A percentile compares a stretch with the other conserved stretches of the same genome.
phyloP scores from a whole-genome alignment of 164 flowering plant species.

The Malania oleifera region DNA sequence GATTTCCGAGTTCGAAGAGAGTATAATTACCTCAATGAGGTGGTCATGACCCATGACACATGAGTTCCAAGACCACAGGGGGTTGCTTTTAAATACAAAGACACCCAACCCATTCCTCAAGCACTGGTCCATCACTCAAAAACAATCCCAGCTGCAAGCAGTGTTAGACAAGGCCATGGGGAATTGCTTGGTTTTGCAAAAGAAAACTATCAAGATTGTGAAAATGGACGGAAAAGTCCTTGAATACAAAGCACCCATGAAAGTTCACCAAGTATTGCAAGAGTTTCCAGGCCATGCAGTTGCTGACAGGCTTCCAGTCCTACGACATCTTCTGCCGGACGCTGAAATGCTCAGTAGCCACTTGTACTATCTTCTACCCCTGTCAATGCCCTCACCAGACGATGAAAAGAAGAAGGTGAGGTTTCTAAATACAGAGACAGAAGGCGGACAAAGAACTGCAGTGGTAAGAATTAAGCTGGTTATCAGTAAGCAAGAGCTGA shows the following conservation, averaged over 20 bases:
- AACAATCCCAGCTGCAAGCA: not conserved
- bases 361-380: slow-evolving; percentile 54
- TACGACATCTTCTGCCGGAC: slow-evolving; percentile 32
- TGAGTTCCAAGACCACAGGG: too few relatives aligned
- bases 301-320: slow-evolving; percentile 29
- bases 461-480: slow-evolving; percentile 59
- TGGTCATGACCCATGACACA: too few relatives aligned
- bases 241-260: slow-evolving; percentile 45
- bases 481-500: slow-evolving; percentile 54
- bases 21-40: too few relatives aligned
- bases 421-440: slow-evolving; percentile 20
- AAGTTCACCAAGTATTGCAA: slow-evolving; percentile 44
- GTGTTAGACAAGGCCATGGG: slow-evolving; percentile 41
- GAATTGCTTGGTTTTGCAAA: slow-evolving; percentile 55
- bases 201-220: slow-evolving; percentile 39
- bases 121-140: slow-evolving; percentile 18
- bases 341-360: slow-evolving; percentile 31
- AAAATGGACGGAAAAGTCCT: slow-evolving; percentile 58
- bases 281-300: slow-evolving; percentile 42
- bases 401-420: slow-evolving; percentile 18
- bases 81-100: slow-evolving; percentile 34
- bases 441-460: slow-evolving; percentile 11
- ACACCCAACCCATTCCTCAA: slow-evolving; percentile 4
- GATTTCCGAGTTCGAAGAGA: not conserved
- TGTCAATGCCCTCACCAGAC: slow-evolving; percentile 16